Conservation (phyloP, 306 rosid species). For the Prunus fruticosa region DNA sequence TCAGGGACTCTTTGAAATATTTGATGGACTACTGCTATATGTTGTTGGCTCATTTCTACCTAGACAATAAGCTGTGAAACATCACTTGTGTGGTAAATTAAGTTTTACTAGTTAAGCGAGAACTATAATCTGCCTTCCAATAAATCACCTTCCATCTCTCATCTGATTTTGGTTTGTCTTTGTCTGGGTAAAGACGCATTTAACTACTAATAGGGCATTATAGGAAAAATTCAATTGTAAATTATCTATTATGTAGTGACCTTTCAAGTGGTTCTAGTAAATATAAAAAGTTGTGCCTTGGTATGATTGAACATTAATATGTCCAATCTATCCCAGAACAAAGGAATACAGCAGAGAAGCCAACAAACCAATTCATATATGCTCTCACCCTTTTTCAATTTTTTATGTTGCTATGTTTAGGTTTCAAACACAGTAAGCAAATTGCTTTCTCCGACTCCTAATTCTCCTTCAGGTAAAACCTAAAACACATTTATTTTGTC, state of each 20-base stretch:
- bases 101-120: too few species aligned
- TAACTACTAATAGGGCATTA: neutral
- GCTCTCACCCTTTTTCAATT: too few species aligned
- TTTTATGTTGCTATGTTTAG: too few species aligned
- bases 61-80: neutral
- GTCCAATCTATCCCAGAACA: conserved; percentile 53
- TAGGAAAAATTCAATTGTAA: neutral
- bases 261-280: conserved; percentile 9
- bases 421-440: too few species aligned
- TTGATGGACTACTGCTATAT: too few species aligned
- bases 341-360: conserved; percentile 53
- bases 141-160: too few species aligned
- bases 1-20: too few species aligned
- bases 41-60: neutral
- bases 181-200: too few species aligned
- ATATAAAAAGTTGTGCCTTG: neutral
- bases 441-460: too few species aligned
- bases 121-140: neutral
- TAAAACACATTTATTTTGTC: too few species aligned
- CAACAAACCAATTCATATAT: conserved; percentile 15
- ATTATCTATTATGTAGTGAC: conserved; percentile 12
- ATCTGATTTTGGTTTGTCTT: neutral
- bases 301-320: neutral
- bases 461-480: too few species aligned
- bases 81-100: neutral